Percentiles rank a stretch among this genome's conserved stretches.
Conservation (phyloP, 139 green algal species). For the Coelastrella sp. region DNA sequence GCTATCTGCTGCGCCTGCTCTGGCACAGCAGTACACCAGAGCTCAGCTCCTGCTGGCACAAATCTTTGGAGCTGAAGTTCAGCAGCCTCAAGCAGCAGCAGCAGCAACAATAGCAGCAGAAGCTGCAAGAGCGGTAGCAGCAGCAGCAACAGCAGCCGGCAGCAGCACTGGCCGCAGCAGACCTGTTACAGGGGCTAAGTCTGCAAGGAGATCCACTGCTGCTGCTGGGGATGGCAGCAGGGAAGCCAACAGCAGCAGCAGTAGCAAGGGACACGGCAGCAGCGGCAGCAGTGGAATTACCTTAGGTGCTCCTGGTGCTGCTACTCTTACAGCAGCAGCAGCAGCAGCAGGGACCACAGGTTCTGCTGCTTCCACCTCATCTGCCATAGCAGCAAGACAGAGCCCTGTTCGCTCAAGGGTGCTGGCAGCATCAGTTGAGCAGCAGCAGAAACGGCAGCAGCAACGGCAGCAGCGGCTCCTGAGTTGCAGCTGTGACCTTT, state of each 20-base stretch:
- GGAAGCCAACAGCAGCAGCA: not conserved
- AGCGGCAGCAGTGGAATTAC: not conserved
- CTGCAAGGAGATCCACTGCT: not conserved
- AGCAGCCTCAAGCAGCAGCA: slow-evolving; percentile 25
- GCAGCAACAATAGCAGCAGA: slow-evolving; percentile 25
- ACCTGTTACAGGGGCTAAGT: not conserved
- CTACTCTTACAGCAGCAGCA: too few species aligned
- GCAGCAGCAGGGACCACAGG: not conserved
- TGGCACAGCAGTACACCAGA: slow-evolving; percentile 32
- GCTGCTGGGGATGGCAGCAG: not conserved
- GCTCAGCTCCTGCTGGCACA: slow-evolving; percentile 39
- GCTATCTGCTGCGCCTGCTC: slow-evolving; percentile 10
- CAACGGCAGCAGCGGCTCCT: slow-evolving; percentile 6
- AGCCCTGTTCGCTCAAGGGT: slow-evolving; percentile 6
- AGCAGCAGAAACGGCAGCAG: slow-evolving; percentile 32
- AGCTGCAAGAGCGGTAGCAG: not conserved
- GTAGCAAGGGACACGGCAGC: not conserved
- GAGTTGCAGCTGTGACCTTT: not conserved
- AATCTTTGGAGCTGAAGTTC: slow-evolving; percentile 3
- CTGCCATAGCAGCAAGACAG: not conserved
- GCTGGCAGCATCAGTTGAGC: not conserved
- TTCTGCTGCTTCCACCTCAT: not conserved
- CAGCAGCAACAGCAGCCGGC: not conserved
- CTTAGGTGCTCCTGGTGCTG: not conserved
- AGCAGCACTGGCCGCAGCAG: not conserved